Percentiles rank a stretch among this genome's conserved stretches.
Conservation (phyloP, 192 early-diverging fungal genomes). For the Pilobolus umbonatus region DNA sequence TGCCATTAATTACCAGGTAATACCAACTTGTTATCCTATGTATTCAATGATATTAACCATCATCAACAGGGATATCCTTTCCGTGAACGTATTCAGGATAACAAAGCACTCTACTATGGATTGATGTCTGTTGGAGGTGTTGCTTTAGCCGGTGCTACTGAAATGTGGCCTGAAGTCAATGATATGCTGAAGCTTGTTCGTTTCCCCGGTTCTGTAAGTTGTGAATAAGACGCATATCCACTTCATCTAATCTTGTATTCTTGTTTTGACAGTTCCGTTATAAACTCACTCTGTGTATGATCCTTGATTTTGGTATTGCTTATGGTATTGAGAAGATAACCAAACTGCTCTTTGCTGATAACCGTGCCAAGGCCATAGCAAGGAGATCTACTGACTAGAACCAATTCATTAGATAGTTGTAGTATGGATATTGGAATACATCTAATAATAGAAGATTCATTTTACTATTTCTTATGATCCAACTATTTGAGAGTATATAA, state of each 20-base stretch:
- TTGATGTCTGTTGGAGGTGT: conserved; percentile 80
- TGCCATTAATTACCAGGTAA: conserved; percentile 96
- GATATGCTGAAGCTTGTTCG: conserved; percentile 85
- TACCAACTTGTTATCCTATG: background rate
- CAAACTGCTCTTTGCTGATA: conserved; percentile 81
- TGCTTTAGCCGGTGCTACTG: conserved; percentile 84
- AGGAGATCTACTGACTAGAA: conserved; percentile 14
- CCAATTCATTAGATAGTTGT: too few relatives aligned
- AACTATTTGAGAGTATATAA: too few relatives aligned
- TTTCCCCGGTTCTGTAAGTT: conserved; percentile 74
- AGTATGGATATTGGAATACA: too few relatives aligned
- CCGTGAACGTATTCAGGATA: conserved; percentile 88
- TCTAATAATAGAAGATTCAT: too few relatives aligned
- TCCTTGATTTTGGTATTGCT: conserved; percentile 82
- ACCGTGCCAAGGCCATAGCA: conserved; percentile 79
- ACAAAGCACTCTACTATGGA: conserved; percentile 89
- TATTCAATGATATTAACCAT: background rate
- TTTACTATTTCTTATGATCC: too few relatives aligned
- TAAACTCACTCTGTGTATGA: conserved; percentile 78
- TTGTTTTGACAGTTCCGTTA: conserved; percentile 62
- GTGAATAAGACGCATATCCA: background rate
- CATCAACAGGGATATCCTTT: conserved; percentile 77
- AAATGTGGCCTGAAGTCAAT: conserved; percentile 85
- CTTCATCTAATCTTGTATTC: background rate
- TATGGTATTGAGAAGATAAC: conserved; percentile 77